These are phyloP conservation scores for Botrytis fabae DNA, from an alignment of 2,329 filamentous ascomycete genomes.

Conservation along the genomic window DNA sequence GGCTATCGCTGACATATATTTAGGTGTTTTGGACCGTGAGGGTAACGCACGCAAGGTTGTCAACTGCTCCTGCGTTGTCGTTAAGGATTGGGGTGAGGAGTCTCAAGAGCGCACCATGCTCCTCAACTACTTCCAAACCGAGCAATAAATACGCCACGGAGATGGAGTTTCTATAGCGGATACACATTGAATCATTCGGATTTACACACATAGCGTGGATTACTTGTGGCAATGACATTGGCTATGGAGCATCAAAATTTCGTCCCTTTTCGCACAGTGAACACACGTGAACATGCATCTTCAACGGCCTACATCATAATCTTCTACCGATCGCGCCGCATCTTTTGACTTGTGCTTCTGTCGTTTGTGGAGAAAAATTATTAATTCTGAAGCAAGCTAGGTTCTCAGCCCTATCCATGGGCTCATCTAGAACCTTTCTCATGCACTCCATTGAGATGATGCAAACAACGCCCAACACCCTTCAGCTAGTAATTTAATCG, in stretches of 20 bases:
- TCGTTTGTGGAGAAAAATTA: background rate
- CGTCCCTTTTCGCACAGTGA: constrained; percentile 7
- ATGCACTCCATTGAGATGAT: background rate
- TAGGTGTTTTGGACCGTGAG: constrained; percentile 97
- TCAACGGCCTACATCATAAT: background rate
- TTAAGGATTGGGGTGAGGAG: constrained; percentile 99
- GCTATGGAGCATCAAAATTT: constrained; percentile 32
- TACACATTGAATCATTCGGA: constrained; percentile 38
- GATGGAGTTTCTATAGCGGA: constrained; percentile 38
- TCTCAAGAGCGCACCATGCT: constrained; percentile 98
- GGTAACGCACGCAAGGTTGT: constrained; percentile 99
- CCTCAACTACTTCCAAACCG: constrained; percentile 99
- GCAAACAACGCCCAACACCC: constrained; percentile 7
- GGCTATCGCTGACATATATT: constrained; percentile 28
- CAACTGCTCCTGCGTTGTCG: constrained; percentile 99
- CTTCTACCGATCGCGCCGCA: background rate
- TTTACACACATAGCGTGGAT: constrained; percentile 40
- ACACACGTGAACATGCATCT: constrained; percentile 10
- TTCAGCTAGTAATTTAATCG: background rate
- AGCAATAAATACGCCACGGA: constrained; percentile 54
- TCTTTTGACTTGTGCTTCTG: background rate
- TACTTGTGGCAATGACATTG: constrained; percentile 37
- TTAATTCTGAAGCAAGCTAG: background rate
- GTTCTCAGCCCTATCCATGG: constrained; percentile 10
- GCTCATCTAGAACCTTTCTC: background rate